Conservation (phyloP, 164 flowering plant genomes). For the Euptelea pleiosperma region DNA sequence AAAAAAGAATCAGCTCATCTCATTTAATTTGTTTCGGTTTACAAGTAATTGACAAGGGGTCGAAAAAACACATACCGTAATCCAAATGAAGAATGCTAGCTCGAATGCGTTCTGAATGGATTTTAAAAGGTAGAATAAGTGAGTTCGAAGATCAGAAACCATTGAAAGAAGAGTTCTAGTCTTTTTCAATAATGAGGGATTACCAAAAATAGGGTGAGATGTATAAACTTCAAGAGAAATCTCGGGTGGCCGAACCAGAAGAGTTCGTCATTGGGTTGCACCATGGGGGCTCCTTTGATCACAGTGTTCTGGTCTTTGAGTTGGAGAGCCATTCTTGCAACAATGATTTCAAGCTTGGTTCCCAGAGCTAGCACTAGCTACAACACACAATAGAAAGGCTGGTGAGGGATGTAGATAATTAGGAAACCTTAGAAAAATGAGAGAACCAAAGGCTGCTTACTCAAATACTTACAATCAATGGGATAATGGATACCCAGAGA, state of each 20-base stretch:
- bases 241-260: slow-evolving; percentile 58
- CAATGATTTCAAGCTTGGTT: slow-evolving; percentile 56
- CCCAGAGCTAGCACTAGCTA: slow-evolving; percentile 50
- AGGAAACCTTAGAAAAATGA: not conserved
- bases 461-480: slow-evolving; percentile 39
- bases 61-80: slow-evolving; percentile 27
- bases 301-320: slow-evolving; percentile 37
- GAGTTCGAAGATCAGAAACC: not conserved
- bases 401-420: not conserved
- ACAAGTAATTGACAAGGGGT: no score
- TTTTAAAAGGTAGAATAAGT: not conserved
- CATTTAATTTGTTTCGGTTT: no score
- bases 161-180: not conserved
- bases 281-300: slow-evolving; percentile 48
- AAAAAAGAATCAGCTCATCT: not conserved
- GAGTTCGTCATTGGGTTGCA: slow-evolving; percentile 47
- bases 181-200: not conserved
- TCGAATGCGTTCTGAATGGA: slow-evolving; percentile 21
- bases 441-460: not conserved
- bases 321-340: slow-evolving; percentile 53
- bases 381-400: slow-evolving; percentile 2
- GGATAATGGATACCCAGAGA: slow-evolving; percentile 49
- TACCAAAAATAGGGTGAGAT: slow-evolving; percentile 52
- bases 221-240: slow-evolving; percentile 44
- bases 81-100: slow-evolving; percentile 25